phyloP scores from a whole-genome alignment of 768 basidiomycete genomes.

The Hydnomerulius pinastri region DNA sequence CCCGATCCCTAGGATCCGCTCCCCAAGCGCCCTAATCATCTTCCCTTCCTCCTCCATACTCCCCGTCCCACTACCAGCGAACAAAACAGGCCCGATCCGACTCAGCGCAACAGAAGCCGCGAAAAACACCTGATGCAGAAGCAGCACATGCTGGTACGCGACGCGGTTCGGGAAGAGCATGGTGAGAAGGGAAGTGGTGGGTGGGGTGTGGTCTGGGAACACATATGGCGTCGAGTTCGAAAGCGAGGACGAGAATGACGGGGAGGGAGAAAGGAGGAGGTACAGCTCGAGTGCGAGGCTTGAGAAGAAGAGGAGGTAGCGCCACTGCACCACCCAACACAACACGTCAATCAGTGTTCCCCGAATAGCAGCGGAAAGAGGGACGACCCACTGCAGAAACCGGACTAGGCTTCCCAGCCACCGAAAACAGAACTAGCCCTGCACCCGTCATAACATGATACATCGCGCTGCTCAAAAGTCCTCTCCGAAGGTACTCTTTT shows the following conservation, averaged over 20 bases:
- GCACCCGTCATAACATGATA: constrained; percentile 67
- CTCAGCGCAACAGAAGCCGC: constrained; percentile 73
- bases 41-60: constrained; percentile 28
- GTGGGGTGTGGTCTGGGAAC: constrained; percentile 22
- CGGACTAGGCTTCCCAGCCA: constrained; percentile 58
- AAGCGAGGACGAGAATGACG: constrained; percentile 25
- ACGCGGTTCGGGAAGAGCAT: constrained; percentile 62
- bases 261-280: constrained; percentile 63
- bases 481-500: constrained; percentile 68
- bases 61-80: constrained; percentile 38
- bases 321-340: constrained; percentile 56
- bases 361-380: constrained; percentile 1
- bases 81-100: constrained; percentile 68
- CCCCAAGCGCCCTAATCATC: constrained; percentile 40
- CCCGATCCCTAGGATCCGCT: constrained; percentile 43
- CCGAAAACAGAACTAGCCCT: constrained; percentile 61
- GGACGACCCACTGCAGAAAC: constrained; percentile 61
- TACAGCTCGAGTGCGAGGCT: constrained; percentile 64
- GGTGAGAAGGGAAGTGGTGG: constrained; percentile 34
- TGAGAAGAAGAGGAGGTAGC: constrained; percentile 69
- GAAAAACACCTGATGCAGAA: constrained; percentile 78
- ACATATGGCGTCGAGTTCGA: constrained; percentile 16
- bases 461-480: constrained; percentile 59
- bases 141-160: constrained; percentile 73
- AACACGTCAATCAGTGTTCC: constrained; percentile 7